Base-by-base conservation (phyloP, 441 rosid species). In the Jatropha podagrica region DNA sequence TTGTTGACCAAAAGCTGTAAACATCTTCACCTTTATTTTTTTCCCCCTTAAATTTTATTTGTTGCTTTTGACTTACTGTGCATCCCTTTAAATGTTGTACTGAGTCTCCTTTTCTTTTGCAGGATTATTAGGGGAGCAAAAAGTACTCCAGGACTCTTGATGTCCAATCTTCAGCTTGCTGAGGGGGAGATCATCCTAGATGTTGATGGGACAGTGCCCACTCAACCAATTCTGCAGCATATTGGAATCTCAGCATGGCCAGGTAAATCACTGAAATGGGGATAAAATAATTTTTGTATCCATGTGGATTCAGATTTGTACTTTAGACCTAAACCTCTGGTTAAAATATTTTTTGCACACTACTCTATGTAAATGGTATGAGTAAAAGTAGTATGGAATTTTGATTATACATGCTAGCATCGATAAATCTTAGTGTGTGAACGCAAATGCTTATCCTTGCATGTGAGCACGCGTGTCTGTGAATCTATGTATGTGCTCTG, bases 191-290 rank as follows among this genome's bases (percentile, higher is more conserved):
- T 91, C 62, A 79, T 91, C 77, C 88, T 94, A 75, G 97, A 91
- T 78, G 82, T 84, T 74, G 97, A 94, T 82, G 98, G 98, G 80
- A 83, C 87, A 46, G 86, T 90, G 78, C 97, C 97, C 44, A 89
- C 90, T 82, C 89, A 90, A 81, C 97, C 97, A n/a, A 97, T 92
- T 83, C 84, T 94, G 76, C 95, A 94, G 79, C 98, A 94, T 81
- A 86, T 89, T 82, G 98, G 98, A 72, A 91, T 94, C 76, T 85
- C 94, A 73, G 97, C 94, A 42, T 92, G 97, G 98, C 98, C 98
- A 73, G 98, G 98, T 92, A 74, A 78, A 82, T 80, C 76, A 38
- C 64, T 59, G 20, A 54, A 46, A 69, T 65, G 41, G 58, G 49
- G 68, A 52, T 48, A 44, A 18, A 52, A 40, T 52, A 49, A 65